Evolutionary conservation across 1,139 yeast species (phyloP).

Genomic region (Pichia kudriavzevii): DNA sequence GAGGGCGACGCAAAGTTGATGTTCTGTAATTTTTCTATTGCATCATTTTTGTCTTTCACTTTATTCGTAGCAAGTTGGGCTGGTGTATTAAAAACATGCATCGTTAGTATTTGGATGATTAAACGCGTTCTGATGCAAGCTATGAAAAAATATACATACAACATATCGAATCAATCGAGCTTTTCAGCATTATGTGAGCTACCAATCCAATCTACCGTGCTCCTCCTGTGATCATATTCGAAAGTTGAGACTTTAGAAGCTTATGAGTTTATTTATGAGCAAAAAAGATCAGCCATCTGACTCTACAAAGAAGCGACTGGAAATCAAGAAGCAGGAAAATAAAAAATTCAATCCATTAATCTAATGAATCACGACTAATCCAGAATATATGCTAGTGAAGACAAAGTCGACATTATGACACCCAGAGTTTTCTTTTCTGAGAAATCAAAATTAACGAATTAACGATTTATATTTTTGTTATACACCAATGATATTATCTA

Average conservation of each 20-base stretch:
- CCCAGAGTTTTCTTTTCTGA: too few relatives aligned
- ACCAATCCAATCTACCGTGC: too few relatives aligned
- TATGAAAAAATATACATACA: conserved; percentile 4
- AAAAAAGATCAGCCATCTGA: neutral
- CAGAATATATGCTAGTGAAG: too few relatives aligned
- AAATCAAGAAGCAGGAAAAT: too few relatives aligned
- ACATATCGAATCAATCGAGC: conserved; percentile 9
- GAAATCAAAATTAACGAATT: too few relatives aligned
- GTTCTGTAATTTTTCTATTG: conserved; percentile 36
- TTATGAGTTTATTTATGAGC: neutral
- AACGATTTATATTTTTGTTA: conserved; percentile 13
- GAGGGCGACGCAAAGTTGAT: conserved; percentile 21
- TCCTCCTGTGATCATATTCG: too few relatives aligned
- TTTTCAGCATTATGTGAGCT: conserved; percentile 8
- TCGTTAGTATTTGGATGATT: conserved; percentile 1
- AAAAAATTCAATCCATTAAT: too few relatives aligned
- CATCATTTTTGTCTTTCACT: conserved; percentile 48
- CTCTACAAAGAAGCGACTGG: too few relatives aligned
- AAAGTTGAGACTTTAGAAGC: too few relatives aligned
- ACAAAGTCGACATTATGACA: too few relatives aligned
- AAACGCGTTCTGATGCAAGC: neutral
- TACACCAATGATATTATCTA: conserved; percentile 12
- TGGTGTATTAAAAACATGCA: conserved; percentile 7
- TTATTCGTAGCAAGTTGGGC: conserved; percentile 37
- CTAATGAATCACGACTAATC: too few relatives aligned